Percentiles rank a stretch among this genome's conserved stretches.
phyloP scores from a whole-genome alignment of 495 filamentous ascomycete genomes.

The Neurospora sp. region DNA sequence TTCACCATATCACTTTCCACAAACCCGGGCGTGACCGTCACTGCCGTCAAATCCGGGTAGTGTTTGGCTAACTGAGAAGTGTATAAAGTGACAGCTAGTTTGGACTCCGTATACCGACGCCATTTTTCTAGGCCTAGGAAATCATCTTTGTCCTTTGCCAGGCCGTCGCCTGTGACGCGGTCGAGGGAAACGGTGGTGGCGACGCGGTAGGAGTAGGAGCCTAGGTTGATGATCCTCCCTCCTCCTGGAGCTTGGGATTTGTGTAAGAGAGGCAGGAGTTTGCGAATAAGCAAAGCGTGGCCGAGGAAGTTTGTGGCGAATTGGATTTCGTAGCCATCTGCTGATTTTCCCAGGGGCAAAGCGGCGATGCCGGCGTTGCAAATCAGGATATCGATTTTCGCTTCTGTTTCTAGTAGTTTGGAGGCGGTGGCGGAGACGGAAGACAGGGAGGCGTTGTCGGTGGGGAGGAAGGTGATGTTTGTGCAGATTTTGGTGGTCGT shows the following conservation, averaged over 20 bases:
- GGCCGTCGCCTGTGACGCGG: not conserved
- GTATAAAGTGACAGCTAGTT: not conserved
- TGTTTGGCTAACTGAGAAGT: fast-evolving
- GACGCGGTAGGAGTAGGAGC: not conserved
- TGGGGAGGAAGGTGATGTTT: not conserved
- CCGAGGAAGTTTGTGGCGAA: not conserved
- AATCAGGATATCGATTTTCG: fast-evolving
- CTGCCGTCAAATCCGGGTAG: not conserved
- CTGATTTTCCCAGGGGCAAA: fast-evolving
- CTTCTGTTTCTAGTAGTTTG: not conserved
- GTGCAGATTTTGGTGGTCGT: not conserved
- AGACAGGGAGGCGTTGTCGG: not conserved
- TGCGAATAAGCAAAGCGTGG: not conserved
- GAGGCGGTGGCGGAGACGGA: not conserved
- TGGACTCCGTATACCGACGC: not conserved
- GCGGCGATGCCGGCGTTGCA: not conserved
- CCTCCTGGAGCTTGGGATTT: not conserved
- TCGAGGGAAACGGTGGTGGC: not conserved
- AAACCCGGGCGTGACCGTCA: not conserved
- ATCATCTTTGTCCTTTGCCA: not conserved
- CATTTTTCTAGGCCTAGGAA: not conserved
- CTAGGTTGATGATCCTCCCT: not conserved
- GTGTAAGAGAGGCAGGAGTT: not conserved
- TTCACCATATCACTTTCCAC: not conserved
- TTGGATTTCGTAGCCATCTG: not conserved